Percentiles rank a stretch among this genome's conserved stretches.
phyloP scores from a whole-genome alignment of 208 protist genomes.

The Leishmania tropica region DNA sequence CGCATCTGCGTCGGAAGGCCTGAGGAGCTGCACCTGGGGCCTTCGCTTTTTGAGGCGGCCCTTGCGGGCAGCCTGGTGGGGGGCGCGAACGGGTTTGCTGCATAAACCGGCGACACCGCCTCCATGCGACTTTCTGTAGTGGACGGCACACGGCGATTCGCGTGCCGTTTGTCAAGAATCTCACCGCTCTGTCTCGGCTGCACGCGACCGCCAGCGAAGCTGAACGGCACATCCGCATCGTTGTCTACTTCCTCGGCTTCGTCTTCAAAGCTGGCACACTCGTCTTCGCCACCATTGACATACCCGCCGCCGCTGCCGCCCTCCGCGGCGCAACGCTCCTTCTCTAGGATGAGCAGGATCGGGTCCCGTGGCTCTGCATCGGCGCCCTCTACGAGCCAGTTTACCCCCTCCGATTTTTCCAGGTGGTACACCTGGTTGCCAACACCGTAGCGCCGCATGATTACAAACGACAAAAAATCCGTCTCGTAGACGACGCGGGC shows the following conservation, averaged over 20 bases:
- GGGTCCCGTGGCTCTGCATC: constrained; percentile 42
- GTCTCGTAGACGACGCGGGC: constrained; percentile 71
- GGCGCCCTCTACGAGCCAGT: constrained; percentile 58
- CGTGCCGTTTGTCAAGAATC: neutral
- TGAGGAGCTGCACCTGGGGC: neutral
- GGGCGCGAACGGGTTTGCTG: neutral
- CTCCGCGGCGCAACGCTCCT: constrained; percentile 10
- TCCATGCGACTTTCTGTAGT: neutral
- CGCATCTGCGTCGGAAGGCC: neutral
- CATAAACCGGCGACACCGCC: too few relatives aligned
- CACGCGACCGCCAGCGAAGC: constrained; percentile 21
- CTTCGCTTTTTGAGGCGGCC: neutral
- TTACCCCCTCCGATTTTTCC: constrained; percentile 46
- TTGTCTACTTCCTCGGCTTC: constrained; percentile 27
- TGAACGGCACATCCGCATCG: neutral
- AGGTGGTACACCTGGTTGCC: constrained; percentile 49
- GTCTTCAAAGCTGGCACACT: neutral
- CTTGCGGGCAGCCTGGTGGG: neutral
- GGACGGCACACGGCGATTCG: neutral
- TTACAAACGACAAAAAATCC: constrained; percentile 77
- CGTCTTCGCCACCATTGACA: neutral
- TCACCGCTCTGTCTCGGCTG: neutral
- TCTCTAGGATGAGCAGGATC: constrained; percentile 15
- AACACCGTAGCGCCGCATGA: constrained; percentile 42
- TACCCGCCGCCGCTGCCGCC: neutral